These are phyloP conservation scores for Verticillium albo-atrum DNA, from an alignment of 2,329 filamentous ascomycete species.

Conservation along the genomic window DNA sequence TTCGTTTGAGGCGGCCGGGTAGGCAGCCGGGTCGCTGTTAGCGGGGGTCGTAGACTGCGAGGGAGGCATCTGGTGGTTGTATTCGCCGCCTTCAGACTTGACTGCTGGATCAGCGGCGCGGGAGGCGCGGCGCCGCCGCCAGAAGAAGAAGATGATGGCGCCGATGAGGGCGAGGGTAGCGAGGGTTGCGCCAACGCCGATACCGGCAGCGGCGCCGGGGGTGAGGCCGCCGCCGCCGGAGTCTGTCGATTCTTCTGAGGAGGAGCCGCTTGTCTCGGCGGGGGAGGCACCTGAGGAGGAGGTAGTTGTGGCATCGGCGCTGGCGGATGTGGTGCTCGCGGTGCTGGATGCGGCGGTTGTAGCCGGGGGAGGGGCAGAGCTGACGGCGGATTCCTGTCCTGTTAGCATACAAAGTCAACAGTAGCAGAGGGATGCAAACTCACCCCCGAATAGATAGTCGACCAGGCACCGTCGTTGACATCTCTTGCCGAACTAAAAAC, in stretches of 20 bases:
- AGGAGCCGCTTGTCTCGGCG: neutral
- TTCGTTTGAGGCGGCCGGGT: neutral
- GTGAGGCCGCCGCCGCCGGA: conserved; percentile 15
- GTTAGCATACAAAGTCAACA: neutral
- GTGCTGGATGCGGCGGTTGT: conserved; percentile 4
- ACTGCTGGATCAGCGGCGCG: neutral
- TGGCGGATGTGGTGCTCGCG: neutral
- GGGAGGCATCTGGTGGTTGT: neutral
- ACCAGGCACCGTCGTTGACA: conserved; percentile 26
- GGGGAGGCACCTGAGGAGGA: conserved; percentile 1
- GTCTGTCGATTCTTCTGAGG: neutral
- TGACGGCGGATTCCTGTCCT: neutral
- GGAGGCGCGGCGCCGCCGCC: conserved; percentile 15
- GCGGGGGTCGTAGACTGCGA: neutral
- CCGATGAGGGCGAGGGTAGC: conserved; percentile 18
- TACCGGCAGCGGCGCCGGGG: conserved; percentile 22
- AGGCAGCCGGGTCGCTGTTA: neutral
- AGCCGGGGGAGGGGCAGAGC: conserved; percentile 7
- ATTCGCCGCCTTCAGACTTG: neutral
- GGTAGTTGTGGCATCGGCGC: neutral
- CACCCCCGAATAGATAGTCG: conserved; percentile 24
- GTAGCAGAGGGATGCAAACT: neutral
- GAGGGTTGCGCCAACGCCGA: conserved; percentile 22
- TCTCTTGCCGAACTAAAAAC: conserved; percentile 23
- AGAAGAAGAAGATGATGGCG: conserved; percentile 19